Evolutionary conservation across 345 rosid species (phyloP).

Genomic region (Lumnitzera racemosa): DNA sequence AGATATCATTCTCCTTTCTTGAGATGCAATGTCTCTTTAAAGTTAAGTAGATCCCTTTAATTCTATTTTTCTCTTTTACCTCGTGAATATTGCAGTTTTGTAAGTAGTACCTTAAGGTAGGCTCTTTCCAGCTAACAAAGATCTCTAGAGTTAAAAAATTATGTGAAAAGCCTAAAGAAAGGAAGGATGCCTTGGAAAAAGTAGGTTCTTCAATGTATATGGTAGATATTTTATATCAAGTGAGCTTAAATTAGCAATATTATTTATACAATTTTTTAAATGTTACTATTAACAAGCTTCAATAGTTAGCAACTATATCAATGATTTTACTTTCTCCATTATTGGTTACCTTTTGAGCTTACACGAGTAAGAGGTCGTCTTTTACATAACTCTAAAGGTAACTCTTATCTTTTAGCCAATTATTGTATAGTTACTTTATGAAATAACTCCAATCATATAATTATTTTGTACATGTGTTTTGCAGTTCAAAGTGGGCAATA

Average conservation of each 20-base stretch:
- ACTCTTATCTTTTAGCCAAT: neutral
- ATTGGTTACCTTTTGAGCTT: slow-evolving; percentile 26
- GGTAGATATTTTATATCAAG: too few species aligned
- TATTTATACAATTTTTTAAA: too few species aligned
- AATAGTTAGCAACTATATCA: slow-evolving; percentile 23
- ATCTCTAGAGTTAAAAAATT: slow-evolving; percentile 35
- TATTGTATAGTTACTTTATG: too few species aligned
- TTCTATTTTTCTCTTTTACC: neutral
- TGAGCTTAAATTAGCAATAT: too few species aligned
- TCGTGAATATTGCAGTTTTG: slow-evolving; percentile 23
- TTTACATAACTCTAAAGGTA: slow-evolving; percentile 31
- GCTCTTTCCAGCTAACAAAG: slow-evolving; percentile 30
- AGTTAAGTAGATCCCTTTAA: neutral
- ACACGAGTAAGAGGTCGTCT: slow-evolving; percentile 38
- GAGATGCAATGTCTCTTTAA: slow-evolving; percentile 8
- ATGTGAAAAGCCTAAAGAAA: slow-evolving; percentile 41
- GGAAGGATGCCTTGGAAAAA: slow-evolving; percentile 26
- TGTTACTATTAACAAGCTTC: slow-evolving; percentile 17
- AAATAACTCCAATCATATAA: neutral
- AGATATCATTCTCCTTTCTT: neutral
- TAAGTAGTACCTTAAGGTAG: slow-evolving; percentile 33
- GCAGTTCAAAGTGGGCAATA: slow-evolving; percentile 82
- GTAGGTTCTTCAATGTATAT: slow-evolving; percentile 10
- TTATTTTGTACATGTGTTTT: neutral
- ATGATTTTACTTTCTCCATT: slow-evolving; percentile 28